Evolutionary conservation across 371 early-diverging fungal species (phyloP), one percentile per base, ranked within the genome.

Genomic region (Amoeboradix gromovi): DNA sequence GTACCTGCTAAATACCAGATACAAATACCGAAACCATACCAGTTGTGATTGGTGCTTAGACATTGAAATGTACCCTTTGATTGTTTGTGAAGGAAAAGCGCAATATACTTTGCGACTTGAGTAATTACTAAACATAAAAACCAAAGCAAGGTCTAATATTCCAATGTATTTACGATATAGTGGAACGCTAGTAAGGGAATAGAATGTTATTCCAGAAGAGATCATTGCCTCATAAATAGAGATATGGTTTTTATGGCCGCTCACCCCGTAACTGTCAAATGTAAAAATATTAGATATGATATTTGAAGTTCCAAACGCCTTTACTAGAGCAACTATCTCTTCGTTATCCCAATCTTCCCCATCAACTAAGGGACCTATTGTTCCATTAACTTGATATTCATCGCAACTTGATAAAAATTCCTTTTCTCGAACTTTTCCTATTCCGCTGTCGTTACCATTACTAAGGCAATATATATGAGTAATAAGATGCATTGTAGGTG

Each of bases 1-100:
- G 79, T 91, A 98, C 69, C 91, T 80, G n/a, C 93, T 91, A 73
- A 91, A 89, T 17, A 86, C 74, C 66, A 95, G 80, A 77, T 92
- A 97, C 29, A 96, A 74, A 77, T 87, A 85, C 30, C 98, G 79
- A 79, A 92, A 98, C 97, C 97, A 96, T 17, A 90, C 86, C 73
- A 95, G 74, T 78, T 98, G 97, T 67, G 82, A 84, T 68, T 74
- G 76, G 74, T 96, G 97, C 73, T 82, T 78, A 31, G 80, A 75
- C 97, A 97, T 97, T 5, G 93, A 92, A 68, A 76, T 77, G 68
- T 80, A 75, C 0, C 79, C 79, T 31, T 70, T 68, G 29, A 78
- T 68, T 70, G 81, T 81, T 0, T 80, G 78, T 17, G 72, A 68
- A 22, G 48, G 48, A n/a, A n/a, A n/a, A 22, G 70, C 70, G 72